A percentile compares a stretch with the other conserved stretches of the same genome.
Evolutionary conservation across 345 rosid genomes (phyloP).

Genomic region (Aegle marmelos): DNA sequence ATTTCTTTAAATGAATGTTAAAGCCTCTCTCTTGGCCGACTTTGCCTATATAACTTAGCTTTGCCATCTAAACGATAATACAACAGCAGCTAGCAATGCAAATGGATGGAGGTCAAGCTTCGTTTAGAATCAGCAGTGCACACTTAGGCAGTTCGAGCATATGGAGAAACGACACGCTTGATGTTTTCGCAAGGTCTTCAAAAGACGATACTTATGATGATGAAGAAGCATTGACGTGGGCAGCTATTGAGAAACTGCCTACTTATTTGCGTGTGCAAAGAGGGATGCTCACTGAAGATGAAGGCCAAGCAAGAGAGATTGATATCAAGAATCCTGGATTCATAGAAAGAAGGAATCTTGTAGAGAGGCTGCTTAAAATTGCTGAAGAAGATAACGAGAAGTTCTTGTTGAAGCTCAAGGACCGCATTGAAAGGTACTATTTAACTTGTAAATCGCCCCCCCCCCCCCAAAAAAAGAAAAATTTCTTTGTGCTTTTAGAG

Average conservation of each 20-base stretch:
- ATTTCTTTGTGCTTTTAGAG: not conserved
- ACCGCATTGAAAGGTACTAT: conserved; percentile 64
- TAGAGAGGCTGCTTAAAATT: conserved; percentile 65
- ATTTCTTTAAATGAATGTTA: conserved; percentile 15
- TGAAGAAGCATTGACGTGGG: conserved; percentile 89
- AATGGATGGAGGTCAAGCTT: conserved; percentile 38
- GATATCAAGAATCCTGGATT: conserved; percentile 64
- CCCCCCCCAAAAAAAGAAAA: too few relatives aligned
- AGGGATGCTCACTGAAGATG: conserved; percentile 59
- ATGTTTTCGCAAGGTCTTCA: conserved; percentile 49
- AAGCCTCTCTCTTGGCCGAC: not conserved
- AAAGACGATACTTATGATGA: conserved; percentile 44
- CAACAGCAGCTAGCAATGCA: not conserved
- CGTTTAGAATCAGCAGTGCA: conserved; percentile 29
- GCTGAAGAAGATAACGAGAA: conserved; percentile 89
- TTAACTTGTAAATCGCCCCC: too few relatives aligned
- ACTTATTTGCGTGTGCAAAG: conserved; percentile 61
- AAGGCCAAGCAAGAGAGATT: conserved; percentile 50
- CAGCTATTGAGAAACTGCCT: conserved; percentile 87
- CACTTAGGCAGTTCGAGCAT: conserved; percentile 41
- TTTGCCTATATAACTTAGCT: not conserved
- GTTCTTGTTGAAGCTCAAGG: conserved; percentile 72
- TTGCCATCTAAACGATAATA: not conserved
- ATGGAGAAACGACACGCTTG: conserved; percentile 39
- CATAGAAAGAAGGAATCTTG: conserved; percentile 62